These are phyloP conservation scores for Puccinellia tenuiflora DNA, from an alignment of 176 grass and related monocot genomes.

Conservation along the genomic window DNA sequence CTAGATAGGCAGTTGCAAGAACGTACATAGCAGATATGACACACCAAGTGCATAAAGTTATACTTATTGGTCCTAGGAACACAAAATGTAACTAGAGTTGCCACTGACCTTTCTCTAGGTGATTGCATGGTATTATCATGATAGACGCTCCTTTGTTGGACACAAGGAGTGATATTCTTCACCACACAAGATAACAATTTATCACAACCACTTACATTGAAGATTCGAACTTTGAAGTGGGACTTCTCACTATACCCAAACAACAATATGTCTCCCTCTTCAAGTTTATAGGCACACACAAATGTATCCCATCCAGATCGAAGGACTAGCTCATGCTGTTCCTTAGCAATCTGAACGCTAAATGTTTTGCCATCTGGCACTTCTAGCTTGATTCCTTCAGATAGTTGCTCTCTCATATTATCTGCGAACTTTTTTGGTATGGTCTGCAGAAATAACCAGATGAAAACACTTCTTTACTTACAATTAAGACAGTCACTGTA, in stretches of 20 bases:
- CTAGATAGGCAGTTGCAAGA: too few species aligned
- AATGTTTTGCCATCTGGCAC: background rate
- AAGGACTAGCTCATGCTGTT: background rate
- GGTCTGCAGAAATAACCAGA: background rate
- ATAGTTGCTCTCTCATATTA: background rate
- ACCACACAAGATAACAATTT: background rate
- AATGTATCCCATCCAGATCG: background rate
- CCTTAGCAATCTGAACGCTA: background rate
- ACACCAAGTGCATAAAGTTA: too few species aligned
- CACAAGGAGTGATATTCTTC: background rate
- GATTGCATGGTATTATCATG: too few species aligned
- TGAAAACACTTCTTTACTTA: background rate
- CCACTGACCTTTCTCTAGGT: background rate
- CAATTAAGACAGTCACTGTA: background rate
- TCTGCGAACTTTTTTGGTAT: background rate
- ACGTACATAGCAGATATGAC: too few species aligned
- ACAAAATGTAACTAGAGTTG: background rate
- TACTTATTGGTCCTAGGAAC: too few species aligned
- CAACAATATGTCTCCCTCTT: background rate
- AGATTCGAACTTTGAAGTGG: constrained; percentile 34
- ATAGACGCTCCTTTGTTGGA: too few species aligned
- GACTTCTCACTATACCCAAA: constrained; percentile 23
- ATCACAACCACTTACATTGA: constrained; percentile 22
- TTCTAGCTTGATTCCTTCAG: background rate
- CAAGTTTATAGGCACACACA: background rate